Evolutionary conservation across 2,329 filamentous ascomycete species (phyloP).

Genomic region (Phyllosticta paracitricarpa): DNA sequence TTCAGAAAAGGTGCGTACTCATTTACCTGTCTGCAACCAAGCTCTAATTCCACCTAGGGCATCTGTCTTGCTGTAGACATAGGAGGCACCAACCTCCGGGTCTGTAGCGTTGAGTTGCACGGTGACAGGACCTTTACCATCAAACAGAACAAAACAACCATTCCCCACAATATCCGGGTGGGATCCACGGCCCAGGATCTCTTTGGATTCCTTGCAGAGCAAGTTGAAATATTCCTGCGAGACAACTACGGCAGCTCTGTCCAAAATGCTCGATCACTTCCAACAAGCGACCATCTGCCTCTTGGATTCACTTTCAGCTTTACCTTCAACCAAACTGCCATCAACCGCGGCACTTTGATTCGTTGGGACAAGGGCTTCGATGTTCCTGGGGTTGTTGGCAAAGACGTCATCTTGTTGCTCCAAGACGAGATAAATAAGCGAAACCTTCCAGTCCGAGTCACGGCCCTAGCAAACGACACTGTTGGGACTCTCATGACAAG

Average conservation of each 20-base stretch:
- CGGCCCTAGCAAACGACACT: slow-evolving; percentile 85
- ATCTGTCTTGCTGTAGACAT: slow-evolving; percentile 87
- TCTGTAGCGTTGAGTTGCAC: slow-evolving; percentile 84
- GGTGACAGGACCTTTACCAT: slow-evolving; percentile 53
- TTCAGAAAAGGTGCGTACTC: slow-evolving; percentile 1
- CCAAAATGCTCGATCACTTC: neutral
- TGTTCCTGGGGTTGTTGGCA: slow-evolving; percentile 79
- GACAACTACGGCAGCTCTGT: slow-evolving; percentile 51
- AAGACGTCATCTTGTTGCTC: slow-evolving; percentile 84
- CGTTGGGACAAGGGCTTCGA: slow-evolving; percentile 98
- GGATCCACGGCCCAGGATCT: slow-evolving; percentile 67
- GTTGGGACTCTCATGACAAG: slow-evolving; percentile 87
- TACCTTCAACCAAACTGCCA: slow-evolving; percentile 84
- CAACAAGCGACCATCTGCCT: slow-evolving; percentile 47
- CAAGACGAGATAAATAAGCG: slow-evolving; percentile 64
- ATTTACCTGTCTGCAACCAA: neutral
- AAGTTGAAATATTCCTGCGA: slow-evolving; percentile 80
- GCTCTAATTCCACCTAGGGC: slow-evolving; percentile 44
- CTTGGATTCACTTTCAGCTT: slow-evolving; percentile 96
- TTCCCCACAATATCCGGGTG: slow-evolving; percentile 87
- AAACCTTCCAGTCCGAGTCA: slow-evolving; percentile 73
- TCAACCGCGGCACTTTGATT: slow-evolving; percentile 85
- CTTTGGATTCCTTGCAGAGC: slow-evolving; percentile 93
- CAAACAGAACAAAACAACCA: slow-evolving; percentile 89
- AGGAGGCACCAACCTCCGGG: slow-evolving; percentile 90